Evolutionary conservation across 257 asterid species (phyloP).

Genomic region (Solanum ossicruentum): DNA sequence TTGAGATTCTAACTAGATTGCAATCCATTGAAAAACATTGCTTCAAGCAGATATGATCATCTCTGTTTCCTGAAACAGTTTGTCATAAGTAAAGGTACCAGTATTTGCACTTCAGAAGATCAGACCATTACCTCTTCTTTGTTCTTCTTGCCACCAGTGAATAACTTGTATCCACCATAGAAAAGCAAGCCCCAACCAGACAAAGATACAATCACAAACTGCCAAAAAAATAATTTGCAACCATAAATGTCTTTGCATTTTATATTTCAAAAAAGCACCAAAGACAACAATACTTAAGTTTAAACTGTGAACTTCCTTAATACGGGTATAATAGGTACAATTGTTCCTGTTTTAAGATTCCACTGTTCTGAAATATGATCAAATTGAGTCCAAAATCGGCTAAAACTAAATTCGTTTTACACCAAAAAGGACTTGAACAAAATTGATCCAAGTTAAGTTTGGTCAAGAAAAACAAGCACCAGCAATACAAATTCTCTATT

Average conservation of each 20-base stretch:
- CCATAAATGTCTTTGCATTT: background rate
- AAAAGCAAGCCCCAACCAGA: conserved; percentile 69
- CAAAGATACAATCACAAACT: conserved; percentile 80
- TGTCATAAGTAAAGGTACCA: background rate
- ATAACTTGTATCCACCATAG: conserved; percentile 46
- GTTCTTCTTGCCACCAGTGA: conserved; percentile 62
- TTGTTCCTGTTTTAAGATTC: background rate
- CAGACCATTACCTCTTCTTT: conserved; percentile 42
- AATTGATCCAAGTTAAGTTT: background rate
- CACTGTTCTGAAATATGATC: background rate
- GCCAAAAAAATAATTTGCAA: conserved; percentile 10
- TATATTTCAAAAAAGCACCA: background rate
- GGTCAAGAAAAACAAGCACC: background rate
- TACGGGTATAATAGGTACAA: background rate
- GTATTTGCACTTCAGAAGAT: background rate
- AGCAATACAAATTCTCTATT: background rate
- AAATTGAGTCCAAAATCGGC: background rate
- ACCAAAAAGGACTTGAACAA: background rate
- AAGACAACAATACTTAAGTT: background rate
- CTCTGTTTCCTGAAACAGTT: background rate
- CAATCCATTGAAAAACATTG: background rate
- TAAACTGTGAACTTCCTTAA: background rate
- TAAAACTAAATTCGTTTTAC: background rate
- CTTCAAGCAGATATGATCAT: background rate
- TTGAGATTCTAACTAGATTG: background rate